Evolutionary conservation across 2,329 filamentous ascomycete genomes (phyloP), one percentile per base, ranked within the genome.

Genomic region (Byssochlamys sp.): DNA sequence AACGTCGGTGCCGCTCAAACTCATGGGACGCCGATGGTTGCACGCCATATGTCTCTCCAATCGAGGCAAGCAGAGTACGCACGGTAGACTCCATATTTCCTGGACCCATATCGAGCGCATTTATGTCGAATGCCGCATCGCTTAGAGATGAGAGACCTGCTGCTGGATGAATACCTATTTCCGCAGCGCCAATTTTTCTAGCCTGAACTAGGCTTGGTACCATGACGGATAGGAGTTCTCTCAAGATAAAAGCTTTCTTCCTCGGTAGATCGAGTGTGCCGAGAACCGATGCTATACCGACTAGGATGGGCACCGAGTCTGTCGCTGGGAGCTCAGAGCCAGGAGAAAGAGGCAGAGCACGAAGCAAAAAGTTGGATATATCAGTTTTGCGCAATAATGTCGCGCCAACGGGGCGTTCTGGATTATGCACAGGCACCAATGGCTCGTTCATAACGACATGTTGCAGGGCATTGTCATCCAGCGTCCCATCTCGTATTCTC

Each of bases 91-190:
- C 73, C 71, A 75, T 75, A 50, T 75, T 73, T 2, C 71, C 72
- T 7, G 71, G 66, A 1, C 72, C 73, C 56, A 73, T 60, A 60
- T 76, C 73, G 55, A 76, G 66, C 52, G 73, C 71, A 61, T 76
- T 75, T 26, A 76, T 71, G 60, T 75, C 71, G 62, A 76, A 75
- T 14, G 72, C 67, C 10, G 82, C 77, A 62, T 75, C 71, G 58
- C 85, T 87, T 29, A 94, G 76, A 11, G 87, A 86, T 27, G 90
- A 86, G 54, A 96, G 77, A 0, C 90, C 91, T 9, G 92, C 90
- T 19, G 92, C 92, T 48, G 94, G 94, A 73, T 97, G 92, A 35
- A 99, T 90, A 2, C 92, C 94, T 67, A 94, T 89, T 69, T 97
- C 94, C n/a, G 94, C 91, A 48, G 94, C 94, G 31, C 92, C 92